phyloP scores from a whole-genome alignment of 129 eudicot species.

The Deinandra increscens region DNA sequence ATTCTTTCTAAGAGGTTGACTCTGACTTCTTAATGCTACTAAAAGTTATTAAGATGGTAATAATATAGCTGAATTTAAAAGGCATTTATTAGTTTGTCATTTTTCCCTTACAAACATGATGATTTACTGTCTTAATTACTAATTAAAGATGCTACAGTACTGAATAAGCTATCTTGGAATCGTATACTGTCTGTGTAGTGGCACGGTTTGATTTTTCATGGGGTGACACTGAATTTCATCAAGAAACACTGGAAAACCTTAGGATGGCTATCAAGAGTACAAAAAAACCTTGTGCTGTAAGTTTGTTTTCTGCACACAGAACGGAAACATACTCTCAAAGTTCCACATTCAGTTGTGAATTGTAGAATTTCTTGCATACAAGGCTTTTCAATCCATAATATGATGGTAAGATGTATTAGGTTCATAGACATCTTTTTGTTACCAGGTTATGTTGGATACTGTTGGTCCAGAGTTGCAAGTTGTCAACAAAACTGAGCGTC shows the following conservation, averaged over 20 bases:
- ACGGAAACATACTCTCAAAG: neutral
- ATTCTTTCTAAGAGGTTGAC: neutral
- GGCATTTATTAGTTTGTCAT: neutral
- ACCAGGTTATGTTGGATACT: constrained; percentile 82
- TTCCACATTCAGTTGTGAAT: constrained; percentile 6
- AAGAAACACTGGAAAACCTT: constrained; percentile 71
- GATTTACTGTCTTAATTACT: neutral
- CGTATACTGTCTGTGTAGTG: constrained; percentile 41
- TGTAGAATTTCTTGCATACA: neutral
- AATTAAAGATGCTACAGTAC: neutral
- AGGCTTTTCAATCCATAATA: neutral
- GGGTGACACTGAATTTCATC: constrained; percentile 75
- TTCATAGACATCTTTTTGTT: constrained; percentile 13
- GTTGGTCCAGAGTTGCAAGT: constrained; percentile 86
- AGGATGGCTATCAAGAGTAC: constrained; percentile 66
- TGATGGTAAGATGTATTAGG: neutral
- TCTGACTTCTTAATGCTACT: constrained; percentile 8
- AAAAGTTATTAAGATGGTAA: neutral
- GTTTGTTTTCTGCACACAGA: constrained; percentile 25
- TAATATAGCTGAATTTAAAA: constrained; percentile 2
- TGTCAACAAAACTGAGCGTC: constrained; percentile 61
- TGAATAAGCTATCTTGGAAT: constrained; percentile 7
- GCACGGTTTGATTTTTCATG: constrained; percentile 89
- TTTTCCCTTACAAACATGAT: neutral
- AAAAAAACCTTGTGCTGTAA: constrained; percentile 75